Evolutionary conservation across 2,329 filamentous ascomycete species (phyloP).

Genomic region (Colletotrichum sp.): DNA sequence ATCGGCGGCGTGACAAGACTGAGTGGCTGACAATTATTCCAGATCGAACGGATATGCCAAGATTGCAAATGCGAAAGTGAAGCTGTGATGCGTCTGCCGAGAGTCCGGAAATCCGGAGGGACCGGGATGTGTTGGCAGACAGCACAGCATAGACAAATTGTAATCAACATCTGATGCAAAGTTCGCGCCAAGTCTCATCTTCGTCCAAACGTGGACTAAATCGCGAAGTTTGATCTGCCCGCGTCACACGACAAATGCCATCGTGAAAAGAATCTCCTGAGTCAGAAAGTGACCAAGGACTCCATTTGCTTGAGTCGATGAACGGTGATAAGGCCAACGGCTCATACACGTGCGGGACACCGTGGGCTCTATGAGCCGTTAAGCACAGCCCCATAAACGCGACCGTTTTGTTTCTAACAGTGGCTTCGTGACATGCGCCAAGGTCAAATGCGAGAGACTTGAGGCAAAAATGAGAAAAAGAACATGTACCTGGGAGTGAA

Average conservation of each 20-base stretch:
- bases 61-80: constrained; percentile 30
- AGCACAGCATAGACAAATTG: background rate
- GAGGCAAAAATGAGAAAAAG: background rate
- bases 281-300: background rate
- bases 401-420: background rate
- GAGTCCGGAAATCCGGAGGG: background rate
- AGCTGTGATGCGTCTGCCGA: constrained; percentile 24
- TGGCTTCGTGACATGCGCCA: background rate
- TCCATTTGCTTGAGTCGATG: background rate
- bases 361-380: background rate
- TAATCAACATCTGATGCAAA: background rate
- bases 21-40: constrained; percentile 10
- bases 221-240: background rate
- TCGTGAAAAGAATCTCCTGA: background rate
- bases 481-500: rapidly evolving
- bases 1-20: constrained; percentile 21
- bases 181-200: background rate
- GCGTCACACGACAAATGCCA: background rate
- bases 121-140: background rate
- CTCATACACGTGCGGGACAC: background rate
- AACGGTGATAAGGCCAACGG: background rate
- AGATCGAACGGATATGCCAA: constrained; percentile 36
- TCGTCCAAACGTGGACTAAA: background rate
- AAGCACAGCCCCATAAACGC: background rate
- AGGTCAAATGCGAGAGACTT: background rate